Evolutionary conservation across 345 rosid species (phyloP).

Genomic region (Cardiospermum halicacabum): DNA sequence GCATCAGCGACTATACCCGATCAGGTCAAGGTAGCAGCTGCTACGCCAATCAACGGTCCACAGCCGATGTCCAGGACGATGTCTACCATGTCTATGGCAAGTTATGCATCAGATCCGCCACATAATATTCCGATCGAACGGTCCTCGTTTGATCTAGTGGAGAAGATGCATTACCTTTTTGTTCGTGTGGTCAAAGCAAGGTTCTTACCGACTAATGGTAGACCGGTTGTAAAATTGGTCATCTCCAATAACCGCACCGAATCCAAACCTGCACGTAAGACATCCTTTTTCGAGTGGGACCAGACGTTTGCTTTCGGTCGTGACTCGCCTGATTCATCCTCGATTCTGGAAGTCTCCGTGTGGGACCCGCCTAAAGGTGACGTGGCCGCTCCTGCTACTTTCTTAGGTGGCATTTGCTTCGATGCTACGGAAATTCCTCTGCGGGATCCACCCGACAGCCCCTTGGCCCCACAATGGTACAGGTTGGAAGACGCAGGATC

Average conservation of each 20-base stretch:
- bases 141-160: constrained; percentile 81
- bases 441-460: constrained; percentile 95
- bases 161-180: constrained; percentile 90
- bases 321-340: constrained; percentile 60
- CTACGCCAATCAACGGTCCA: constrained; percentile 32
- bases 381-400: constrained; percentile 26
- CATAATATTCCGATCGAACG: constrained; percentile 62
- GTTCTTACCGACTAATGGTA: constrained; percentile 60
- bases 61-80: constrained; percentile 44
- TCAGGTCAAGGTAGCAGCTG: constrained; percentile 35
- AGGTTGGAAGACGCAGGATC: constrained; percentile 72
- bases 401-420: constrained; percentile 80
- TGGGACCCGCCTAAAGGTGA: constrained; percentile 49
- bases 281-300: constrained; percentile 78
- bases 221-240: constrained; percentile 54
- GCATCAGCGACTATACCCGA: constrained; percentile 44
- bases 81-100: constrained; percentile 30
- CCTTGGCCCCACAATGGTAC: constrained; percentile 94
- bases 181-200: constrained; percentile 79
- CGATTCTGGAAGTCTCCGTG: constrained; percentile 59
- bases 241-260: constrained; percentile 37
- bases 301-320: constrained; percentile 84
- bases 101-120: constrained; percentile 47
- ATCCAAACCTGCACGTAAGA: constrained; percentile 59
- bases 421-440: constrained; percentile 74